phyloP scores from a whole-genome alignment of 441 rosid genomes.

The Gossypium laxum region DNA sequence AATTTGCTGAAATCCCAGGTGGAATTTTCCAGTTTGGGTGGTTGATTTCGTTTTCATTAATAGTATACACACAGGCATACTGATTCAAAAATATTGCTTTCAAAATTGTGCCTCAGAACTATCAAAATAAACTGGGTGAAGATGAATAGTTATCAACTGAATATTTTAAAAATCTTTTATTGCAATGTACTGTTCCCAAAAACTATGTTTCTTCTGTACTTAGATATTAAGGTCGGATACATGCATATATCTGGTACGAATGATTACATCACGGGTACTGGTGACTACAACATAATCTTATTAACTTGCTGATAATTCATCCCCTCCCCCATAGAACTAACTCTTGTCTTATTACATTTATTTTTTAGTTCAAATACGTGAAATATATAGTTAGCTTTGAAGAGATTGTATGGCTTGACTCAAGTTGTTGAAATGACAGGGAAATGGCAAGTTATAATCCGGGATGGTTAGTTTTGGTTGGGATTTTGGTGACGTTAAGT shows the following conservation, averaged over 20 bases:
- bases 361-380: not conserved
- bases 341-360: not conserved
- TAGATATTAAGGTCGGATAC: too few relatives aligned
- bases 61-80: too few relatives aligned
- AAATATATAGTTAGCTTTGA: not conserved
- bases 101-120: not conserved
- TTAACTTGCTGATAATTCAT: not conserved
- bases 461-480: conserved; percentile 23
- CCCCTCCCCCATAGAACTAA: not conserved
- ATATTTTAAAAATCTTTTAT: too few relatives aligned
- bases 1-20: not conserved
- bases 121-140: too few relatives aligned
- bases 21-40: not conserved
- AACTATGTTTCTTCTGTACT: too few relatives aligned
- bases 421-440: conserved; percentile 23
- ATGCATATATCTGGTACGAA: too few relatives aligned
- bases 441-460: conserved; percentile 23
- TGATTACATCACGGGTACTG: too few relatives aligned
- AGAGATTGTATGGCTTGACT: not conserved
- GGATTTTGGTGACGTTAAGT: conserved; percentile 21
- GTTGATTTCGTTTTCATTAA: too few relatives aligned
- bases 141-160: too few relatives aligned
- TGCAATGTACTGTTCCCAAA: too few relatives aligned
- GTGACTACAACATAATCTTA: not conserved
- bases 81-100: too few relatives aligned